Base-by-base conservation (phyloP, 1,284 basidiomycete species). In the Ganoderma lucidum region DNA sequence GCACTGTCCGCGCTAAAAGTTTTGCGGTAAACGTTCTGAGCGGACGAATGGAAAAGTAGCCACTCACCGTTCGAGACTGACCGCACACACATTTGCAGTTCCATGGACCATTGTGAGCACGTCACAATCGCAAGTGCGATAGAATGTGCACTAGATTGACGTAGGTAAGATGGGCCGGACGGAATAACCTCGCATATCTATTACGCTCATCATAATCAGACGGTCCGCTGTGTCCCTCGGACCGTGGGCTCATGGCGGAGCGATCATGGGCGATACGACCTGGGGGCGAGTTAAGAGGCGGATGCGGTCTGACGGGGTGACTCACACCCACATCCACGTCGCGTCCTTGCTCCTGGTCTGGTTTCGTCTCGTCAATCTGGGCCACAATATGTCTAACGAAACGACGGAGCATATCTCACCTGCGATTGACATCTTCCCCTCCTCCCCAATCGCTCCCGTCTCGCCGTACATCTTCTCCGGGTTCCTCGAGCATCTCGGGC, bases 401-500 rank as follows among this genome's bases (percentile, higher is more conserved):
- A 6, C 45, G 30, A 35, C 32, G 30, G 45, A 55, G 19, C 5
- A 37, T 2, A 42, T 53, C 48, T n/a, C 65, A 62, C 74, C 70
- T 28, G 48, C 70, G 15, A 69, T 78, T 35, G 76, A 78, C 72
- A 62, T 78, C 69, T 77, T 77, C 65, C 75, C 76, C 35, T 70
- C 70, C 30, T 68, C 75, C 1, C 66, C 71, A 28, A 78, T 77
- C 59, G 74, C 71, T 12, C 69, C 70, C 32, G 77, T 78, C 37
- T 77, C 76, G 23, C 72, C 74, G 14, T 70, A 69, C 41, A 84
- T 90, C 74, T 90, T 88, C 78, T 86, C 87, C 32, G 88, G 88
- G 2, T 90, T 90, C 78, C 84, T 88, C 32, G 88, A 90, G 75
- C 88, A 90, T 72, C 84, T 90, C 75, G 86, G 85, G 0, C 78